Percentiles rank a stretch among this genome's conserved stretches.
These are phyloP conservation scores for Fusarium sp. DNA, from an alignment of 2,329 filamentous ascomycete genomes.

Conservation along the genomic window DNA sequence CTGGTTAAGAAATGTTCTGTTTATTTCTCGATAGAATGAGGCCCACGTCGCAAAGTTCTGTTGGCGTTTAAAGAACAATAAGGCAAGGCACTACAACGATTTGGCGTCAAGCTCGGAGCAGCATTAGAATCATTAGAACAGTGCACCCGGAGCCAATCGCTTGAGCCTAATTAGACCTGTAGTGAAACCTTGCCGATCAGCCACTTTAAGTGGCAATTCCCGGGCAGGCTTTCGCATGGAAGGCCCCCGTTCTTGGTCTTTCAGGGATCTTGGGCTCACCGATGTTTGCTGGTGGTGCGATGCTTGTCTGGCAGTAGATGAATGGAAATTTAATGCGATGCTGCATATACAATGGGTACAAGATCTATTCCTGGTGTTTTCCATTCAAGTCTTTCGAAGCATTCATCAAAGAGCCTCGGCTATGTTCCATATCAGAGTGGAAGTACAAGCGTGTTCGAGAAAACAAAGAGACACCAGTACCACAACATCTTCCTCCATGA, in stretches of 20 bases:
- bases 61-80: background rate
- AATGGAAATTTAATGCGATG: background rate
- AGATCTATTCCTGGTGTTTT: background rate
- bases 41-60: background rate
- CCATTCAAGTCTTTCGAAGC: background rate
- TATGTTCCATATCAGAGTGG: background rate
- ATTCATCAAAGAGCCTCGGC: background rate
- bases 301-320: background rate
- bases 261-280: slow-evolving; percentile 3
- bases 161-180: slow-evolving; percentile 18
- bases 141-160: slow-evolving; percentile 2
- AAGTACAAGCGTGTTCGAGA: background rate
- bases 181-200: background rate
- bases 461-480: background rate
- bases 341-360: background rate
- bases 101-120: background rate
- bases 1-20: background rate
- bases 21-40: background rate
- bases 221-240: background rate
- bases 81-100: background rate
- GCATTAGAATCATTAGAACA: background rate
- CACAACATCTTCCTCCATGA: background rate
- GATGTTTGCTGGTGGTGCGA: slow-evolving; percentile 1
- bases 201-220: background rate
- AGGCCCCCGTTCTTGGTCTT: background rate